Percentiles rank a stretch among this genome's conserved stretches.
Conservation (phyloP, 257 asterid species). For the Asclepias syriaca region DNA sequence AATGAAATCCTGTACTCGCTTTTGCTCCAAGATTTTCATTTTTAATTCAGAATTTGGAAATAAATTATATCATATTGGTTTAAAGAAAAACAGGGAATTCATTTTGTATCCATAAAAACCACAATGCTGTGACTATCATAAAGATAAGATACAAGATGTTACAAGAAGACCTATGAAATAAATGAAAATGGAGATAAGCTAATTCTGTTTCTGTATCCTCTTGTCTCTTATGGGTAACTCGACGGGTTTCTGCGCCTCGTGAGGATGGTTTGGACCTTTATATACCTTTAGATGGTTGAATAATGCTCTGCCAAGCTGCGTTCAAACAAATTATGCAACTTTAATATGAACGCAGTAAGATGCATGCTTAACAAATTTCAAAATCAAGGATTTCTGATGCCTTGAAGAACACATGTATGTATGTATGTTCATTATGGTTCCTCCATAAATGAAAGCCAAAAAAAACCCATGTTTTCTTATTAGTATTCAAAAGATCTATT, state of each 20-base stretch:
- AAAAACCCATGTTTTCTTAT: not conserved
- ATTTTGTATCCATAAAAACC: not conserved
- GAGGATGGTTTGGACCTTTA: slow-evolving; percentile 90
- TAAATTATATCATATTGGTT: not conserved
- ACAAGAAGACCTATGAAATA: not conserved
- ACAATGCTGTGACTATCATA: not conserved
- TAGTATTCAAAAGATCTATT: not conserved
- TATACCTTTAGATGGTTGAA: slow-evolving; percentile 88
- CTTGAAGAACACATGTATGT: not conserved
- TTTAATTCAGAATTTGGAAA: not conserved
- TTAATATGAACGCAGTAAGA: slow-evolving; percentile 6
- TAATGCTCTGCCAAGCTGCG: slow-evolving; percentile 86
- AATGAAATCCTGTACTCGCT: slow-evolving; percentile 45
- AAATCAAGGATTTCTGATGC: not conserved
- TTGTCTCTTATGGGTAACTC: slow-evolving; percentile 86
- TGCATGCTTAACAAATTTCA: not conserved
- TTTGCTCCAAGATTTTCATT: slow-evolving; percentile 12
- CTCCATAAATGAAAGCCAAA: not conserved
- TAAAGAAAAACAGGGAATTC: not conserved
- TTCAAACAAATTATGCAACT: slow-evolving; percentile 12
- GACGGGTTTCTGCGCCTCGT: slow-evolving; percentile 76
- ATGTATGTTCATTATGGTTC: not conserved
- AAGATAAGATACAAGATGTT: not conserved
- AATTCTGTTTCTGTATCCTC: slow-evolving; percentile 55
- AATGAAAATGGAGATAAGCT: slow-evolving; percentile 12